A percentile compares a stretch with the other conserved stretches of the same genome.
Evolutionary conservation across 108 stramenopile species (phyloP).

Genomic region (Epithemia pelagica): DNA sequence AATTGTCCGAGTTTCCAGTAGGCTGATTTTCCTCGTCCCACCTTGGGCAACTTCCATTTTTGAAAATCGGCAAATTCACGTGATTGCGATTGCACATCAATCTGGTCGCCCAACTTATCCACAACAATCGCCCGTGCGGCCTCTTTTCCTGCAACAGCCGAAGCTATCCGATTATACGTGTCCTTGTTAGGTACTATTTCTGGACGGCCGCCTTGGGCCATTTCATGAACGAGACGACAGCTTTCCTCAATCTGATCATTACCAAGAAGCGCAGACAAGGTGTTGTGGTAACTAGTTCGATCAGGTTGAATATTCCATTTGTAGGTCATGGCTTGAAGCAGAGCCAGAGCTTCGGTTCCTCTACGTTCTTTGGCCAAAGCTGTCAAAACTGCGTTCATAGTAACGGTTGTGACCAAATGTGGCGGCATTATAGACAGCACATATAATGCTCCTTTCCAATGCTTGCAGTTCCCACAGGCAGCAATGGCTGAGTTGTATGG

Average conservation of each 20-base stretch:
- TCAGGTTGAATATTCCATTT: slow-evolving; percentile 8
- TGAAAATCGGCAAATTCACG: slow-evolving; percentile 12
- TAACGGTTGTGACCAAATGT: slow-evolving; percentile 10
- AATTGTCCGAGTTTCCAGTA: slow-evolving; percentile 21
- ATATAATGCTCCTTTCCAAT: slow-evolving; percentile 30
- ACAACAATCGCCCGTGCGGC: neutral
- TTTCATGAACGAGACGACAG: neutral
- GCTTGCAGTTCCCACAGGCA: slow-evolving; percentile 23
- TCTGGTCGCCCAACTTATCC: neutral
- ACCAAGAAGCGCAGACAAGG: slow-evolving; percentile 12
- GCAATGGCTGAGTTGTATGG: slow-evolving; percentile 40
- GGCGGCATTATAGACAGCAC: slow-evolving; percentile 14
- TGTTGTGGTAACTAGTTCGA: slow-evolving; percentile 18
- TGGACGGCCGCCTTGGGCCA: neutral
- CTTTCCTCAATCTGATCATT: neutral
- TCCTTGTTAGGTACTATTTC: slow-evolving; percentile 2
- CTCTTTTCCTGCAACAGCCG: neutral
- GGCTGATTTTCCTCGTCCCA: slow-evolving; percentile 25
- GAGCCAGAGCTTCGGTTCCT: slow-evolving; percentile 20
- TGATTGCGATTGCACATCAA: neutral
- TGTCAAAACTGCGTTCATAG: slow-evolving; percentile 29
- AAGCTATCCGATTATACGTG: neutral
- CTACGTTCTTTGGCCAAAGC: slow-evolving; percentile 20
- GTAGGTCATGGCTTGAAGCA: slow-evolving; percentile 7
- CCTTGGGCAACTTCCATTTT: slow-evolving; percentile 23